Conservation (phyloP, 176 grass and related monocot species). For the Saccharum spontaneum region DNA sequence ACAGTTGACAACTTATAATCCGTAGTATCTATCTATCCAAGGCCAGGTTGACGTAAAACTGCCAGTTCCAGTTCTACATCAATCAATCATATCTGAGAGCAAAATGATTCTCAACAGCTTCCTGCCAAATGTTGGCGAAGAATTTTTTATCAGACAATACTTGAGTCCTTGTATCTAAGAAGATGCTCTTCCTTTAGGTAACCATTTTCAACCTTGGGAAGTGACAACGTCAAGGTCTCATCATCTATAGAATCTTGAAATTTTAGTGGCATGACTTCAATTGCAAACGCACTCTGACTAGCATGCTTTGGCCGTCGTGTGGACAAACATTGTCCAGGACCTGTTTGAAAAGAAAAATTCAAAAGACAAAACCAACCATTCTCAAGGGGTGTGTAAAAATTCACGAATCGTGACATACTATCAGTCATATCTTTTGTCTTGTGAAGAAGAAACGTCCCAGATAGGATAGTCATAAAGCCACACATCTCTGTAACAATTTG, state of each 20-base stretch:
- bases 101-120: slow-evolving; percentile 2
- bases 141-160: slow-evolving; percentile 29
- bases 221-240: slow-evolving; percentile 41
- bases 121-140: neutral
- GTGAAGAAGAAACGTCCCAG: slow-evolving; percentile 85
- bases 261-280: slow-evolving; percentile 49
- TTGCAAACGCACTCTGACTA: slow-evolving; percentile 44
- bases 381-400: neutral
- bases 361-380: slow-evolving; percentile 18
- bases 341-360: slow-evolving; percentile 28
- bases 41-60: slow-evolving; percentile 16
- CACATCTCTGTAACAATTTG: slow-evolving; percentile 79
- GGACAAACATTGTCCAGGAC: slow-evolving; percentile 38
- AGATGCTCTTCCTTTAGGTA: slow-evolving; percentile 39
- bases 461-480: slow-evolving; percentile 84
- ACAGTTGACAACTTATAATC: slow-evolving; percentile 18
- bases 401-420: slow-evolving; percentile 36
- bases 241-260: slow-evolving; percentile 51
- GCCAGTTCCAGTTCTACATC: slow-evolving; percentile 21
- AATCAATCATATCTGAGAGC: slow-evolving; percentile 28
- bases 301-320: slow-evolving; percentile 36
- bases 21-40: neutral
- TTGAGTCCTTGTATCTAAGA: slow-evolving; percentile 57
- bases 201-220: slow-evolving; percentile 43
- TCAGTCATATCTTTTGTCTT: slow-evolving; percentile 75